These are phyloP conservation scores for Aaosphaeria pasadenensis DNA, from an alignment of 2,329 filamentous ascomycete species.

Conservation along the genomic window DNA sequence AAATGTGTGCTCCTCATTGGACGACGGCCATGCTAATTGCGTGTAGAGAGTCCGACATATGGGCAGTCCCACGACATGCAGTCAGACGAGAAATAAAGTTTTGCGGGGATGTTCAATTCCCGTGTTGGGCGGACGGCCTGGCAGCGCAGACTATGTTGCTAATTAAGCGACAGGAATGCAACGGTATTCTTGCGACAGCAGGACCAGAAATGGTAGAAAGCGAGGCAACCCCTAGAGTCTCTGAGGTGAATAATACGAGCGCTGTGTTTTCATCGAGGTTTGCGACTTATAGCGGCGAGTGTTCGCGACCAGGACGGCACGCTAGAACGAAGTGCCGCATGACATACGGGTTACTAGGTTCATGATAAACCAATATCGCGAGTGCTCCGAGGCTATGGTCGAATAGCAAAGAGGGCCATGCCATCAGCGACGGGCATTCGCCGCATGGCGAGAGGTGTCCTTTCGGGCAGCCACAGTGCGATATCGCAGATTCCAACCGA, in stretches of 20 bases:
- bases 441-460: slow-evolving; percentile 6
- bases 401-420: neutral
- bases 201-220: too few relatives aligned
- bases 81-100: slow-evolving; percentile 21
- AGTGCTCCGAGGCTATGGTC: neutral
- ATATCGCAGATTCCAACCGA: slow-evolving; percentile 19
- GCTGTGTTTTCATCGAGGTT: too few relatives aligned
- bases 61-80: slow-evolving; percentile 17
- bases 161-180: too few relatives aligned
- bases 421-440: slow-evolving; percentile 1
- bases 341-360: slow-evolving; percentile 6
- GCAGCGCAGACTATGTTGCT: too few relatives aligned
- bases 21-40: slow-evolving; percentile 14
- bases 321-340: neutral
- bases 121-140: neutral
- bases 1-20: slow-evolving; percentile 18
- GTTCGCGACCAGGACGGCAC: too few relatives aligned
- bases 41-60: slow-evolving; percentile 17
- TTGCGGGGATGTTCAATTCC: slow-evolving; percentile 1
- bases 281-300: too few relatives aligned
- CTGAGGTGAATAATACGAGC: too few relatives aligned
- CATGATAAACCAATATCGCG: slow-evolving; percentile 5
- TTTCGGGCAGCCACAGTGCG: slow-evolving; percentile 6
- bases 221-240: too few relatives aligned
- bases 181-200: too few relatives aligned